Base-by-base conservation (phyloP, 192 early-diverging fungal genomes). In the Umbelopsis sp. region DNA sequence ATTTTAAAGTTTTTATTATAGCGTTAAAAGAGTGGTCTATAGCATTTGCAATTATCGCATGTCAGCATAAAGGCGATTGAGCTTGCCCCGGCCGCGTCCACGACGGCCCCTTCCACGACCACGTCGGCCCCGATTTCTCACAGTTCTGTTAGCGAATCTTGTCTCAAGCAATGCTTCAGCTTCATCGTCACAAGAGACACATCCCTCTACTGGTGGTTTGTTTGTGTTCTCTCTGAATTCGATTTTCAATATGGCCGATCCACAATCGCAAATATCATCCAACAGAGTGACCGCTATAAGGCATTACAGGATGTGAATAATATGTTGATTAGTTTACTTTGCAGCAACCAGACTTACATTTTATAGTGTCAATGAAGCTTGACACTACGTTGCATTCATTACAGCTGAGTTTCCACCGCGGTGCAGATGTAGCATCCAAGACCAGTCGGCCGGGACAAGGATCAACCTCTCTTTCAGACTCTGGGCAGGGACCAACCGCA, bases 341-440 rank as follows among this genome's bases (percentile, higher is more conserved):
- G 20, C 18, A 22, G 13, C 13, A 11, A 64, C 7, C 0, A 27
- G 20, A 35, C 73, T 70, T 58, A 83, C 82, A 25, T 65, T 83
- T 80, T 23, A 83, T 51, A 10, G 72, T 85, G 64, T 83, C 82
- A 21, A 74, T 46, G 69, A 83, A 83, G 20, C 68, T 49, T 16
- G 84, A 78, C 27, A 85, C 85, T 41, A 85, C 55, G 46, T 79
- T 85, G 73, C 83, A 85, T 69, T 52, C 76, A 74, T 85, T 85
- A 47, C 84, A 85, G 68, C 66, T 84, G 30, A 86, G 27, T 61
- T 88, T 86, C 79, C 80, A 86, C 25, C 84, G 46, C 23, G 86
- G 86, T 15, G 84, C 83, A 4, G 73, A 84, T 0, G 86, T 86
- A 12, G 77, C 82, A 73, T 87, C 83, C 12, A 86, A 30, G 44